Evolutionary conservation across 176 grass and related monocot genomes (phyloP), one percentile per base, ranked within the genome.

Genomic region (Poa annua): DNA sequence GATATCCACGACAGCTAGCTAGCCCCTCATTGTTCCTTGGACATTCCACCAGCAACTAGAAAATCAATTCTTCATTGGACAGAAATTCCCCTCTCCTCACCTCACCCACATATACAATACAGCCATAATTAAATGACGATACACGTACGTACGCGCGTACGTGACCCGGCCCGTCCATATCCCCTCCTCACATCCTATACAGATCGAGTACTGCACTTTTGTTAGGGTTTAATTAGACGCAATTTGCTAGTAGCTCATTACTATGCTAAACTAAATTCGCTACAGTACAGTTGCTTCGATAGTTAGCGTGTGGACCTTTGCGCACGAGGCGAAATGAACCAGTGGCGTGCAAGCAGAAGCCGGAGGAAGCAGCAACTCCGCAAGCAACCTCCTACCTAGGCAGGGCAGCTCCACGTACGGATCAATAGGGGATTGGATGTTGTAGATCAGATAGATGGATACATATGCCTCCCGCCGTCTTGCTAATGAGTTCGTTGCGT

Each of bases 311-410:
- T 29, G 76, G 14, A 17, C 0, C 8, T 48, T 61, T 48, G 3
- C 24, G 11, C 24, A 48, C 24, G 76, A 48, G 41, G 57, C 16
- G 0, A 19, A 33, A 63, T 63, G 1, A 4, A 44, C 6, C 1
- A 5, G 57, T 59, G 57, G 71, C 71, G 24, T 48, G 29, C 29
- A 29, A 29, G 29, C 29, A 1, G 29, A 57, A 82, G 47, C 71
- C 10, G 25, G 47, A 50, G 26, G 69, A 83, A 33, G 54, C 62
- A 54, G 71, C 71, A 81, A 85, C 49, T 22, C 87, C 50, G 51
- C 32, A n/a, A 79, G 51, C 74, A 78, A 77, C 83, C 53, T 22
- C 29, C 29, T 29, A 29, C 29, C 29, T 29, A 29, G 29, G 29
- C 29, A 29, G 29, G 2, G 29, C 29, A 29, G 1, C 29, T 29